Conservation (phyloP, 805 yeast genomes). For the Candida ulmi region DNA sequence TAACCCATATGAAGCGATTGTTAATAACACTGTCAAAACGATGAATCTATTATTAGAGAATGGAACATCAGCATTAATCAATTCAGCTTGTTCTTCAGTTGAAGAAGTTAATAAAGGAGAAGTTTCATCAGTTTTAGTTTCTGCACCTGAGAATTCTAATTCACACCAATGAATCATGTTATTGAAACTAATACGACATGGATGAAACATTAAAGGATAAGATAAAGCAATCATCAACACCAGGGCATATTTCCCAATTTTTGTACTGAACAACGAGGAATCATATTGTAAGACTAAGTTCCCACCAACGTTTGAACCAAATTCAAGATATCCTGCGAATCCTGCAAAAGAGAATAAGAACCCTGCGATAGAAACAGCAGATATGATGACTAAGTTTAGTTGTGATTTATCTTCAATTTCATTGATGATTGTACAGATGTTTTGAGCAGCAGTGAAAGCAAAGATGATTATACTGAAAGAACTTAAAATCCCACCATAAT, state of each 20-base stretch:
- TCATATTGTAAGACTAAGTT: conserved; percentile 69
- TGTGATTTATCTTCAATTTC: conserved; percentile 55
- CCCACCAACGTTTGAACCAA: conserved; percentile 60
- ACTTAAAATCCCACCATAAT: conserved; percentile 40
- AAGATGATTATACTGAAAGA: conserved; percentile 72
- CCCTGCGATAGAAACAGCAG: conserved; percentile 50
- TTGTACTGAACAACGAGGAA: conserved; percentile 39
- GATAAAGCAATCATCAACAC: conserved; percentile 72
- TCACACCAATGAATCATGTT: conserved; percentile 52
- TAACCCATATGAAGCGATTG: conserved; percentile 43
- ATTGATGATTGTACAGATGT: conserved; percentile 69
- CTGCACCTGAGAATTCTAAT: conserved; percentile 1
- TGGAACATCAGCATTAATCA: conserved; percentile 32
- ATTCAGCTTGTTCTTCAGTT: conserved; percentile 14
- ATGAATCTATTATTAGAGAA: conserved; percentile 41
- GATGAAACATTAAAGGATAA: conserved; percentile 77
- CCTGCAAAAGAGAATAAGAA: conserved; percentile 60
- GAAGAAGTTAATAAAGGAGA: conserved; percentile 7
- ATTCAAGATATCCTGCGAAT: conserved; percentile 63
- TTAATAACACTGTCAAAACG: conserved; percentile 41
- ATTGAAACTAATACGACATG: conserved; percentile 68
- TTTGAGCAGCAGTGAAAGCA: conserved; percentile 81
- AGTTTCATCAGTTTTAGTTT: conserved; percentile 4
- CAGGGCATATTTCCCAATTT: conserved; percentile 53
- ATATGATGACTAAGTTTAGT: conserved; percentile 41